These are phyloP conservation scores for Bruguiera parviflora DNA, from an alignment of 345 rosid species.

Conservation along the genomic window DNA sequence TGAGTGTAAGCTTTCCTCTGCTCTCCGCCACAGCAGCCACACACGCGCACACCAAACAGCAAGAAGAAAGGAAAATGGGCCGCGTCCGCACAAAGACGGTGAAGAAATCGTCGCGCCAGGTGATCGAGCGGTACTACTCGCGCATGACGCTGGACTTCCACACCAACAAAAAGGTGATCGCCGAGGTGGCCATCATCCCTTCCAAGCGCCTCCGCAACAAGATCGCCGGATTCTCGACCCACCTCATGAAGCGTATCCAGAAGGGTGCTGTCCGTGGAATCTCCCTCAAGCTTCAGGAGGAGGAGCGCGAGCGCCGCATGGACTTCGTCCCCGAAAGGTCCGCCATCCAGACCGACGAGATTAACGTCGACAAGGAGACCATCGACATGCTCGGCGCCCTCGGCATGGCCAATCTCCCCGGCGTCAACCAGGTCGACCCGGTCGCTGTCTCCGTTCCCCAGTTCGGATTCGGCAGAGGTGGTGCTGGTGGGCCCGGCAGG, in stretches of 20 bases:
- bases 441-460: conserved; percentile 4
- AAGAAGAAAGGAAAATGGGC: too few relatives aligned
- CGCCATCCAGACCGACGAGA: conserved; percentile 19
- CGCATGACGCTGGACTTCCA: conserved; percentile 23
- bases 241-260: conserved; percentile 28
- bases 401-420: conserved; percentile 22
- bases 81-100: not conserved
- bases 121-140: conserved; percentile 28
- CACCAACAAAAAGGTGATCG: conserved; percentile 24
- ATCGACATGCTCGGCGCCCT: conserved; percentile 26
- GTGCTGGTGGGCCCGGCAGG: conserved; percentile 18
- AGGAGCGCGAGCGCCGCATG: conserved; percentile 31
- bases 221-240: conserved; percentile 31
- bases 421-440: conserved; percentile 19
- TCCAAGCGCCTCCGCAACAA: conserved; percentile 28
- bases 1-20: too few relatives aligned
- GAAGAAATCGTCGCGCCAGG: conserved; percentile 14
- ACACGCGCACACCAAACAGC: too few relatives aligned
- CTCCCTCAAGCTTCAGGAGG: conserved; percentile 28
- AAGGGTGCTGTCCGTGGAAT: conserved; percentile 28
- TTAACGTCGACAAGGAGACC: conserved; percentile 28
- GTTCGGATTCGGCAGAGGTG: conserved; percentile 34
- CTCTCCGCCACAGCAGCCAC: too few relatives aligned
- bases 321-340: conserved; percentile 26
- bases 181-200: conserved; percentile 26